Base-by-base conservation (phyloP, 495 filamentous ascomycete genomes). In the Bacidia rubella region DNA sequence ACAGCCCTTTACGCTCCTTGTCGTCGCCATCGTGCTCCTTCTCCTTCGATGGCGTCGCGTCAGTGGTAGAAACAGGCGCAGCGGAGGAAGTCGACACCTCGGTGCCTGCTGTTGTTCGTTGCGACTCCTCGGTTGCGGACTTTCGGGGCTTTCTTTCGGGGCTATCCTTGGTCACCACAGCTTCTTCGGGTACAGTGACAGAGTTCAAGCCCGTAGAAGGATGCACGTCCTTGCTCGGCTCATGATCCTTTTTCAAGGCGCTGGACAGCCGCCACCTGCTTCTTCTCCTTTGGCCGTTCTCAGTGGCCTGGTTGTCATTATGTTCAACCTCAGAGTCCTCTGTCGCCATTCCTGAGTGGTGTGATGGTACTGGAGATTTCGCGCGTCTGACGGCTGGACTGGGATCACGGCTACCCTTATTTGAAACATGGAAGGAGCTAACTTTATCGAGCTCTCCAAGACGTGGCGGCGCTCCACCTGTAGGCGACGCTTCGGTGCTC, bases 321-420 rank as follows among this genome's bases (percentile, higher is more conserved):
- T 82, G 79, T 49, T 93, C 84, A n/a, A 77, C 54, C 63, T 94
- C 85, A 2, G 83, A 86, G 50, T 82, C 71, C 17, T 59, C 83
- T 47, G 88, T 84, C 60, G 82, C 81, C 10, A 85, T 85, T 27
- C 74, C 77, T 1, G 81, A 81, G 54, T 81, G 81, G 51, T 83
- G 70, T 3, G 85, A 90, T 2, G 79, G 78, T 17, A 79, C 77
- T 3, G 81, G 79, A 3, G 83, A 90, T 41, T 66, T 68, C 57
- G 78, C 78, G 21, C 78, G 76, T 57, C 74, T 79, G 47, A 83
- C 63, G 2, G 44, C 52, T 32, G 58, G 51, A 49, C 52, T 54
- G 12, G 27, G 29, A 26, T 44, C 41, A 23, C 29, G 53, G 41
- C 51, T 63, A 26, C 52, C 50, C 20, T 40, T 51, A 51, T 55